Conservation (phyloP, 306 rosid species). For the Nissolia schottii region DNA sequence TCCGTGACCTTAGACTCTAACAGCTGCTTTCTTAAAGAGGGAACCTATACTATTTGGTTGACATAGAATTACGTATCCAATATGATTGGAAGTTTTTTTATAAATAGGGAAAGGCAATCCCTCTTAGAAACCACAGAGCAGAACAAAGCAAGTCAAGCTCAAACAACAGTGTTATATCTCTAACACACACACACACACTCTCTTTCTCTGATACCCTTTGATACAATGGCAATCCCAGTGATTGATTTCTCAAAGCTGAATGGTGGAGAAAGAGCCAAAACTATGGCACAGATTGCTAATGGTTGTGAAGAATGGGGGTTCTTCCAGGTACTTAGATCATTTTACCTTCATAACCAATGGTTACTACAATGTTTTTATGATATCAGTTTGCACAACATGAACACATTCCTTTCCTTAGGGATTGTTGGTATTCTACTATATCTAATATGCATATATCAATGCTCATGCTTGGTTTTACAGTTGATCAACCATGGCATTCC, state of each 20-base stretch:
- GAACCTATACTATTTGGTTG: conserved; percentile 22
- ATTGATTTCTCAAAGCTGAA: conserved; percentile 89
- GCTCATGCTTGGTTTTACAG: conserved; percentile 35
- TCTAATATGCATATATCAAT: neutral
- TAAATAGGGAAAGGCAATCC: conserved; percentile 44
- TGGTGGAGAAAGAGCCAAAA: conserved; percentile 72
- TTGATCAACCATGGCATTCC: conserved; percentile 92
- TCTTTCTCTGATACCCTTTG: conserved; percentile 7
- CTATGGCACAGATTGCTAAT: conserved; percentile 76
- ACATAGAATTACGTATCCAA: conserved; percentile 40
- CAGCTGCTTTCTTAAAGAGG: conserved; percentile 46
- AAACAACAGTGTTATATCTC: neutral
- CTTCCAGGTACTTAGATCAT: conserved; percentile 65
- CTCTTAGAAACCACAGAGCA: conserved; percentile 34
- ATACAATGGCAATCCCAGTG: conserved; percentile 78
- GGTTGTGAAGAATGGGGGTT: conserved; percentile 99
- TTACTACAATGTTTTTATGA: neutral
- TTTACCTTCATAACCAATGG: neutral
- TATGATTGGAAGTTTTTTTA: conserved; percentile 54
- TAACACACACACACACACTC: neutral
- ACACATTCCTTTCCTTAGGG: neutral
- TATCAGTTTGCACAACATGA: neutral
- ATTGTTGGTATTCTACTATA: neutral
- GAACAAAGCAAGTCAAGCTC: conserved; percentile 16
- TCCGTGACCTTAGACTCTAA: conserved; percentile 49